phyloP scores from a whole-genome alignment of 225 moss, liverwort and hornwort species.

The Climacium dendroides region DNA sequence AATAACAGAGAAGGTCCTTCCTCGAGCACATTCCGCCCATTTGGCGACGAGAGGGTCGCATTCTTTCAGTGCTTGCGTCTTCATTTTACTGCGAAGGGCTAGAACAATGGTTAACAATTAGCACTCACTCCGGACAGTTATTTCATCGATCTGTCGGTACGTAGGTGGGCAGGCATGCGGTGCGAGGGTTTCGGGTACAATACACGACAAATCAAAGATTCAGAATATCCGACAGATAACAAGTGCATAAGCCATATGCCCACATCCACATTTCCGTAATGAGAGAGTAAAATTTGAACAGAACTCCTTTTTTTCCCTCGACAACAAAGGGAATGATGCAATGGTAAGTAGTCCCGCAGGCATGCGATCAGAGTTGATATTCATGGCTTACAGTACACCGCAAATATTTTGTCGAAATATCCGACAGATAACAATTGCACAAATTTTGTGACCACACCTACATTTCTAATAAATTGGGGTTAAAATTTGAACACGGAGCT shows the following conservation, averaged over 20 bases:
- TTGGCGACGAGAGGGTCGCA: conserved; percentile 76
- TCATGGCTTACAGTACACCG: background rate
- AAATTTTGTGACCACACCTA: background rate
- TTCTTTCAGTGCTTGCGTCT: conserved; percentile 88
- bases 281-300: background rate
- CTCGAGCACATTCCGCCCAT: conserved; percentile 94
- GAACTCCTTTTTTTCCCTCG: background rate
- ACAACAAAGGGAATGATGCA: background rate
- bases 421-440: background rate
- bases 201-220: background rate
- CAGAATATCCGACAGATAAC: background rate
- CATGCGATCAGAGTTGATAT: background rate
- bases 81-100: conserved; percentile 99
- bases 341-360: background rate
- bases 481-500: background rate
- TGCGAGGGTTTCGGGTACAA: background rate
- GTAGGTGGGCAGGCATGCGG: background rate
- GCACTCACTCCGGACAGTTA: background rate
- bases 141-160: background rate
- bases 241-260: background rate
- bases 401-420: background rate
- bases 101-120: conserved; percentile 41
- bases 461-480: background rate
- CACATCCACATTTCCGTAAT: background rate
- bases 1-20: conserved; percentile 76